phyloP scores from a whole-genome alignment of 768 basidiomycete genomes.

The Suillus decipiens region DNA sequence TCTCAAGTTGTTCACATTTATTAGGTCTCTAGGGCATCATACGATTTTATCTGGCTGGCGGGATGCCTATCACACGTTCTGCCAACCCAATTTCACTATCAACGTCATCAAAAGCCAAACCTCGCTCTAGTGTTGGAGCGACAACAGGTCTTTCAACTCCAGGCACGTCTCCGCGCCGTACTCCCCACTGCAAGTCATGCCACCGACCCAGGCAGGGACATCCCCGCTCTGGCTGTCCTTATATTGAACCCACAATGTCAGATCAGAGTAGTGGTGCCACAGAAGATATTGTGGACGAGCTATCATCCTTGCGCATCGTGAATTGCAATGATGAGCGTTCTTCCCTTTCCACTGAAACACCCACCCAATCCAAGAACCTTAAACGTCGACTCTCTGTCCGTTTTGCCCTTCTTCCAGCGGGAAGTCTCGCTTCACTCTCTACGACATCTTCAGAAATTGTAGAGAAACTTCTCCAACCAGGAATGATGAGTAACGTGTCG shows the following conservation, averaged over 20 bases:
- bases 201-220: constrained; percentile 56
- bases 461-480: constrained; percentile 46
- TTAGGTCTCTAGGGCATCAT: too few species aligned
- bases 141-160: constrained; percentile 23
- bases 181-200: constrained; percentile 57
- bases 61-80: constrained; percentile 31
- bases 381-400: constrained; percentile 32
- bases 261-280: constrained; percentile 16
- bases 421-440: constrained; percentile 53
- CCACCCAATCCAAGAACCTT: constrained; percentile 10
- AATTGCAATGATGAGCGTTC: constrained; percentile 23
- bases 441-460: constrained; percentile 48
- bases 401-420: constrained; percentile 34
- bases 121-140: constrained; percentile 14
- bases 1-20: background rate
- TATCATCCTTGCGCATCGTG: constrained; percentile 49
- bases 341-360: constrained; percentile 8
- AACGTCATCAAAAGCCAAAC: constrained; percentile 25
- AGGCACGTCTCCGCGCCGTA: constrained; percentile 47
- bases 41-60: background rate
- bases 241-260: constrained; percentile 33
- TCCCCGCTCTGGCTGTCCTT: constrained; percentile 64
- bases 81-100: constrained; percentile 24
- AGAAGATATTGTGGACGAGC: constrained; percentile 40
- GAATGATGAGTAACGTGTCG: constrained; percentile 33